Conservation (phyloP, 352 stramenopile genomes). For the Phytophthora multivora region DNA sequence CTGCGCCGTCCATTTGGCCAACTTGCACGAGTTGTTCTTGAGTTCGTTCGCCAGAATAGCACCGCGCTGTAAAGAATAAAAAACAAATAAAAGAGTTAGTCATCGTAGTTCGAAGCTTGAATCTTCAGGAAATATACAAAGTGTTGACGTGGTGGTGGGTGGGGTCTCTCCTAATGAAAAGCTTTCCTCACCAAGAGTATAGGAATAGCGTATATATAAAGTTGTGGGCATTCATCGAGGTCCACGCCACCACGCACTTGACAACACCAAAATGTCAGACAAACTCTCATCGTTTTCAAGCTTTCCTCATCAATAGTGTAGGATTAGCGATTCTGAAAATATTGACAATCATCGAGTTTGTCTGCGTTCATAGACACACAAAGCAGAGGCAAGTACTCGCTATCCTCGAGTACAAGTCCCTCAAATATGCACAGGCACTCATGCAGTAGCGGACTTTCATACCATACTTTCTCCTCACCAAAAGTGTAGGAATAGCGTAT, state of each 20-base stretch:
- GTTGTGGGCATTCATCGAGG: conserved; percentile 68
- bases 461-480: conserved; percentile 43
- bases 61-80: conserved; percentile 78
- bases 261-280: neutral
- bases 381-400: conserved; percentile 15
- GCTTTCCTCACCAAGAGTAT: conserved; percentile 42
- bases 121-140: conserved; percentile 2
- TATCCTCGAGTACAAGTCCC: conserved; percentile 19
- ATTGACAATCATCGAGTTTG: conserved; percentile 22
- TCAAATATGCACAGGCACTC: conserved; percentile 6
- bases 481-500: conserved; percentile 75
- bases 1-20: conserved; percentile 98
- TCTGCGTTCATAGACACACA: conserved; percentile 4
- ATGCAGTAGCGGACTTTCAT: conserved; percentile 43
- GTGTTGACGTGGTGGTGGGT: conserved; percentile 10
- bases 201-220: conserved; percentile 70
- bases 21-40: conserved; percentile 99
- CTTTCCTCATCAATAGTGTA: conserved; percentile 30
- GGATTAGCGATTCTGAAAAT: conserved; percentile 40
- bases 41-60: conserved; percentile 97
- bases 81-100: conserved; percentile 20
- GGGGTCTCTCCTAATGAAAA: conserved; percentile 35
- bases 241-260: conserved; percentile 14
- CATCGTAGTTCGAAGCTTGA: neutral
- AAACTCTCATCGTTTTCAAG: conserved; percentile 28